A percentile compares a stretch with the other conserved stretches of the same genome.
Conservation (phyloP, 495 filamentous ascomycete genomes). For the Xylaria scruposa region DNA sequence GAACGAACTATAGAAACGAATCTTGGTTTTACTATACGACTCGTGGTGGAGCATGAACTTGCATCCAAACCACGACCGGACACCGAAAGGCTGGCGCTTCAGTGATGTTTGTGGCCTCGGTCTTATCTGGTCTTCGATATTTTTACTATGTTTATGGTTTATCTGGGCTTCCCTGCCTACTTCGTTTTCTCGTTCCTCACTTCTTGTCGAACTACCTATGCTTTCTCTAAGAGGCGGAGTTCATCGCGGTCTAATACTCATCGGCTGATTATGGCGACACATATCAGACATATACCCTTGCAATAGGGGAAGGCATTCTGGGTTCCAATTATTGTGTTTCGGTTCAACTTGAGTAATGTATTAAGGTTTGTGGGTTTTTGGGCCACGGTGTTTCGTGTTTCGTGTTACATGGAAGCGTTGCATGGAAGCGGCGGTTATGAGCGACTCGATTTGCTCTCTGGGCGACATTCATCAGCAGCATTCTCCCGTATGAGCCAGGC, state of each 20-base stretch:
- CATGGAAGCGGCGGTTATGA: constrained; percentile 27
- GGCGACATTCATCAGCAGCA: constrained; percentile 25
- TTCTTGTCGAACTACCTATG: constrained; percentile 21
- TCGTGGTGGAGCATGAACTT: no score
- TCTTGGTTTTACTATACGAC: background rate
- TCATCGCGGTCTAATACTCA: constrained; percentile 32
- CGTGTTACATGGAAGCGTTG: constrained; percentile 24
- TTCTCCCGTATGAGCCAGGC: background rate
- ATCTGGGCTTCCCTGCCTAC: constrained; percentile 20
- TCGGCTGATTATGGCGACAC: constrained; percentile 31
- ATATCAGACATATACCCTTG: constrained; percentile 42
- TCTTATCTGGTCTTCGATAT: constrained; percentile 14
- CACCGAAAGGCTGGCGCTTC: no score
- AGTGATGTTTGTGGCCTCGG: constrained; percentile 19
- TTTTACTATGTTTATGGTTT: constrained; percentile 25
- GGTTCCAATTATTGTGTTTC: constrained; percentile 32
- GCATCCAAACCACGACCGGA: no score
- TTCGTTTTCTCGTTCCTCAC: constrained; percentile 25
- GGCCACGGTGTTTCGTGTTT: constrained; percentile 28
- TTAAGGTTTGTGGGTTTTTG: constrained; percentile 33
- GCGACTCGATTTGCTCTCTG: constrained; percentile 26
- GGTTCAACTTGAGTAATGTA: constrained; percentile 33
- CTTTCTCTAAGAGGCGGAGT: constrained; percentile 28
- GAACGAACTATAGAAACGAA: background rate
- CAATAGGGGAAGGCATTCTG: constrained; percentile 27